Percentiles rank a stretch among this genome's conserved stretches.
phyloP scores from a whole-genome alignment of 208 protist genomes.

The Trichomonas tenax region DNA sequence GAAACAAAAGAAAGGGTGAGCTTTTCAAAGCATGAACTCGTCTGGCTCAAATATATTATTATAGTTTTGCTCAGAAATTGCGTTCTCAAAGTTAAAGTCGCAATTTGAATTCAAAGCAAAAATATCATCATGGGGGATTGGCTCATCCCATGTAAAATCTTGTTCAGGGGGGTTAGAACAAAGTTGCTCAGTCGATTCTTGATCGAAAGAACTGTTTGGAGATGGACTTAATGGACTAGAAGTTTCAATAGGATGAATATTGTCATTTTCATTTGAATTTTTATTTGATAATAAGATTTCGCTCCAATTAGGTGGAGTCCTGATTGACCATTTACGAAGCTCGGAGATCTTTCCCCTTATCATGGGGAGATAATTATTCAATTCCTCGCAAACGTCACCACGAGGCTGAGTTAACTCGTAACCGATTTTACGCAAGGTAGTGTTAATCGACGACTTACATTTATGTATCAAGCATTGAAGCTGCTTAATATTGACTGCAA shows the following conservation, averaged over 20 bases:
- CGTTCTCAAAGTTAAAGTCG: background rate
- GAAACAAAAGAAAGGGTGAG: too few relatives aligned
- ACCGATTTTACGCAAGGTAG: background rate
- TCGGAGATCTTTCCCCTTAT: background rate
- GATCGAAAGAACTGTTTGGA: background rate
- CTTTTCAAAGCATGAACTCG: too few relatives aligned
- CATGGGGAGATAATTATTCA: background rate
- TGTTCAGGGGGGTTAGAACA: background rate
- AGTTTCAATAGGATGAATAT: background rate
- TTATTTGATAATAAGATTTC: background rate
- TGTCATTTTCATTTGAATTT: background rate
- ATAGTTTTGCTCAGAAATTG: background rate
- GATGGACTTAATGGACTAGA: background rate
- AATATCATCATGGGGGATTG: background rate
- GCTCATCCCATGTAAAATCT: background rate
- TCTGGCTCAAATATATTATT: background rate
- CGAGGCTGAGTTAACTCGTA: background rate
- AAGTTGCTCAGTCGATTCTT: background rate
- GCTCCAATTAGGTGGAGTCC: background rate
- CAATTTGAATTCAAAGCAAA: background rate
- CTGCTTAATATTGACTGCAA: slow-evolving; percentile 12
- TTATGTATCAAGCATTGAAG: background rate
- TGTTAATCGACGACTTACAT: background rate
- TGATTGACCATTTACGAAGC: background rate
- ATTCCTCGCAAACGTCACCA: background rate